Conservation (phyloP, 192 early-diverging fungal genomes). For the Podochytrium sp. region DNA sequence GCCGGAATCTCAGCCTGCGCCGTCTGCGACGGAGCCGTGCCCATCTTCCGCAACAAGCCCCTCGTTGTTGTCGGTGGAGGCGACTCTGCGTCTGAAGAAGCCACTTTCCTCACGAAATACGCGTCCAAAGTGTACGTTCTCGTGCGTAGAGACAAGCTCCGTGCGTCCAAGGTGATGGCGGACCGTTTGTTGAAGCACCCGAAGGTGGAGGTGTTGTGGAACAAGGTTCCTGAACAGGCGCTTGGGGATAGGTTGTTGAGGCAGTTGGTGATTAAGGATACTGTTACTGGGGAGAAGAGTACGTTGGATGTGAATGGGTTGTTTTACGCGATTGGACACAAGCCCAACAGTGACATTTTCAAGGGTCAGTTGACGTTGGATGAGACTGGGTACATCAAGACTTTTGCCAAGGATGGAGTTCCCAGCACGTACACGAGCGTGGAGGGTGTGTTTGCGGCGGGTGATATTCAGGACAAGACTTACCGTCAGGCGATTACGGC, state of each 20-base stretch:
- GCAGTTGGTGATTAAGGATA: conserved; percentile 76
- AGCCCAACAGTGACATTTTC: conserved; percentile 62
- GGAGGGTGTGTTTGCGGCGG: conserved; percentile 93
- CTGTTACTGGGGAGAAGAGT: conserved; percentile 66
- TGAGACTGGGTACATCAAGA: conserved; percentile 87
- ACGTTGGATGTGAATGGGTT: conserved; percentile 84
- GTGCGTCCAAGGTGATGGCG: conserved; percentile 98
- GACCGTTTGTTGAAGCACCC: conserved; percentile 80
- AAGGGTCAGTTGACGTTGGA: conserved; percentile 74
- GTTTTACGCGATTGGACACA: conserved; percentile 98
- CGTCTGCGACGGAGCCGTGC: conserved; percentile 97
- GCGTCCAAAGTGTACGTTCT: conserved; percentile 93
- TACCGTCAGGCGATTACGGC: conserved; percentile 98
- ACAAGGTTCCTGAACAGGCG: conserved; percentile 80
- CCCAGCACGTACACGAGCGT: conserved; percentile 81
- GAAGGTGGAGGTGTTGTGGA: conserved; percentile 93
- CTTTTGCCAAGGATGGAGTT: conserved; percentile 65
- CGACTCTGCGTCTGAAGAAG: conserved; percentile 80
- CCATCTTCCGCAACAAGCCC: conserved; percentile 95
- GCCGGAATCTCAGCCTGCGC: conserved; percentile 99
- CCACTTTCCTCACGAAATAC: conserved; percentile 95
- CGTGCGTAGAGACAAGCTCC: conserved; percentile 92
- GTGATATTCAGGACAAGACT: conserved; percentile 95
- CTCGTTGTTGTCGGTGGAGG: conserved; percentile 91
- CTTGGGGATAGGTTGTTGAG: conserved; percentile 86